Percentiles rank a stretch among this genome's conserved stretches.
Conservation (phyloP, 2,329 filamentous ascomycete species). For the Aspergillus flavus region DNA sequence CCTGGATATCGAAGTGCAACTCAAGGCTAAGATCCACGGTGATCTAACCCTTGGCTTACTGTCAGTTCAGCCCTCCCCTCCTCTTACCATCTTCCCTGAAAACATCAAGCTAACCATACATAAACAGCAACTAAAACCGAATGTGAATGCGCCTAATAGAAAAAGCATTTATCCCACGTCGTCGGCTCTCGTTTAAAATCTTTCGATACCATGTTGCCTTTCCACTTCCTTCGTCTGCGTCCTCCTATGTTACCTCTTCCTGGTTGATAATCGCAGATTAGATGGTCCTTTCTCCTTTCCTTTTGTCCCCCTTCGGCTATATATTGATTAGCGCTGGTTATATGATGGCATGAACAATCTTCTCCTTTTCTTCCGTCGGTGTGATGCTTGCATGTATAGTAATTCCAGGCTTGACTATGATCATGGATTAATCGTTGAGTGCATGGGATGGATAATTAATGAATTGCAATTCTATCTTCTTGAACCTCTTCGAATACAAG, state of each 20-base stretch:
- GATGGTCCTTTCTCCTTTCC: not conserved
- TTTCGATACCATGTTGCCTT: constrained; percentile 1
- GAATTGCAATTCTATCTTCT: not conserved
- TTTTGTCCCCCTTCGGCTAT: not conserved
- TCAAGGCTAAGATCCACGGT: constrained; percentile 84
- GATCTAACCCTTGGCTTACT: constrained; percentile 78
- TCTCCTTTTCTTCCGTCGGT: constrained; percentile 4
- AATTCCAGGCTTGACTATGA: constrained; percentile 15
- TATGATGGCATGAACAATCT: constrained; percentile 4
- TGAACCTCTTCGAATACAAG: not conserved
- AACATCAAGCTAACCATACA: not conserved
- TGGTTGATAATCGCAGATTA: not conserved
- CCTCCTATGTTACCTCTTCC: not conserved
- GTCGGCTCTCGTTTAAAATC: not conserved
- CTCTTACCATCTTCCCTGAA: not conserved
- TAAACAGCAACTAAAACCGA: not conserved
- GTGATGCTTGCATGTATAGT: constrained; percentile 23
- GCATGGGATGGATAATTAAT: not conserved
- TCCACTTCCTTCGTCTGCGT: not conserved
- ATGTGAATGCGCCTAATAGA: not conserved
- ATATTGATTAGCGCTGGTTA: not conserved
- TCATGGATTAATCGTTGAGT: constrained; percentile 4
- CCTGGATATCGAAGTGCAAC: constrained; percentile 79
- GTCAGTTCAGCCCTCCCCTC: constrained; percentile 54
- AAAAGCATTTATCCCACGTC: not conserved